Conservation (phyloP, 768 basidiomycete genomes). For the Tylopilus sp. region DNA sequence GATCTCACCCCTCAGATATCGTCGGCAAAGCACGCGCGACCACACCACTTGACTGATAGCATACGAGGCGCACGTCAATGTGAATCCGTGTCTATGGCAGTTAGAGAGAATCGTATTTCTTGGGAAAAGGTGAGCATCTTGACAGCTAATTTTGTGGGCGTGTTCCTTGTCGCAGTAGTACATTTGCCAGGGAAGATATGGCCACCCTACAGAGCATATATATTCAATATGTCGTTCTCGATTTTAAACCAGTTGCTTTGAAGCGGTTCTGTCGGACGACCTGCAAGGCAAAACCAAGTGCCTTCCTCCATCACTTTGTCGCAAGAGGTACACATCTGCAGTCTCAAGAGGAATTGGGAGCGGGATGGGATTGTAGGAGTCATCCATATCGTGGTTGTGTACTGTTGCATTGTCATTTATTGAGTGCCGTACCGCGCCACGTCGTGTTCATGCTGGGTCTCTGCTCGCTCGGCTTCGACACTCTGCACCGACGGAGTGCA, state of each 20-base stretch:
- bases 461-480: too few species aligned
- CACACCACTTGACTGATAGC: too few species aligned
- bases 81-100: slow-evolving; percentile 41
- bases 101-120: slow-evolving; percentile 29
- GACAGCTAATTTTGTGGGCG: slow-evolving; percentile 37
- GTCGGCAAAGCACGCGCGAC: slow-evolving; percentile 41
- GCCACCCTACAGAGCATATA: slow-evolving; percentile 44
- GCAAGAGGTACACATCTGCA: slow-evolving; percentile 38
- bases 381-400: too few species aligned
- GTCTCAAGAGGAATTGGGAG: slow-evolving; percentile 32
- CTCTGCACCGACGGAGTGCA: too few species aligned
- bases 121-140: slow-evolving; percentile 23
- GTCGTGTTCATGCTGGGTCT: too few species aligned
- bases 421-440: too few species aligned
- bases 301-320: slow-evolving; percentile 42
- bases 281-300: slow-evolving; percentile 39
- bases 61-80: too few species aligned
- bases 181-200: slow-evolving; percentile 47
- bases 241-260: slow-evolving; percentile 26
- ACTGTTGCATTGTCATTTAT: too few species aligned
- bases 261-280: slow-evolving; percentile 30
- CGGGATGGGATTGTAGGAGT: slow-evolving; percentile 3
- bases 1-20: slow-evolving; percentile 45
- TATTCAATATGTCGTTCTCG: not conserved
- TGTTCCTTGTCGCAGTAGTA: slow-evolving; percentile 33